Base-by-base conservation (phyloP, 2,329 filamentous ascomycete species). In the Arthrobotrys musiformis region DNA sequence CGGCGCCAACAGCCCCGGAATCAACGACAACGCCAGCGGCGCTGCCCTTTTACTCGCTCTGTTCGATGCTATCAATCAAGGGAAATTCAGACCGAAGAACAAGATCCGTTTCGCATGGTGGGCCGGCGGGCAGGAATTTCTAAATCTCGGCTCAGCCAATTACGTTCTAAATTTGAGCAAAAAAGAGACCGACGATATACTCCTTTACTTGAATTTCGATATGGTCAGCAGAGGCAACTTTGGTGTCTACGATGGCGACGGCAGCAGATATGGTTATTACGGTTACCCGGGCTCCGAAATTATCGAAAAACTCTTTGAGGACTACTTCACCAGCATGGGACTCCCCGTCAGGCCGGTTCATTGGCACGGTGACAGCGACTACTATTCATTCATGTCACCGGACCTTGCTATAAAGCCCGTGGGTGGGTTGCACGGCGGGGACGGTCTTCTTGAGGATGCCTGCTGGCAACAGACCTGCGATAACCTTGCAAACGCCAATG, bases 401-500 rank as follows among this genome's bases (percentile, higher is more conserved):
- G n/a, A n/a, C n/a, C n/a, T n/a, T n/a, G n/a, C n/a, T n/a, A n/a
- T n/a, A n/a, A n/a, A n/a, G n/a, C n/a, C n/a, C n/a, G n/a, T n/a
- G n/a, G n/a, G n/a, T n/a, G n/a, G n/a, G n/a, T n/a, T n/a, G n/a
- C n/a, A n/a, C n/a, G n/a, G n/a, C n/a, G n/a, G n/a, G n/a, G n/a
- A n/a, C n/a, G n/a, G n/a, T n/a, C n/a, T n/a, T n/a, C n/a, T n/a
- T n/a, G n/a, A n/a, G n/a, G n/a, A n/a, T 70, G 80, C 81, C 1
- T 84, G 83, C 76, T 84, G 83, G 61, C 83, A 84, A 68, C 80
- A 82, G 67, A 79, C 54, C 0, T 84, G 83, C 69, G 83, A 84
- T 67, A 82, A 79, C 1, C 81, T 82, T 30, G 66, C 81, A 0
- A 84, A 84, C 56, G 79, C 82, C 4, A 81, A 83, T 60, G 78